Evolutionary conservation across 805 yeast species (phyloP), one percentile per base, ranked within the genome.

Genomic region (Lipomyces chichibuensis): DNA sequence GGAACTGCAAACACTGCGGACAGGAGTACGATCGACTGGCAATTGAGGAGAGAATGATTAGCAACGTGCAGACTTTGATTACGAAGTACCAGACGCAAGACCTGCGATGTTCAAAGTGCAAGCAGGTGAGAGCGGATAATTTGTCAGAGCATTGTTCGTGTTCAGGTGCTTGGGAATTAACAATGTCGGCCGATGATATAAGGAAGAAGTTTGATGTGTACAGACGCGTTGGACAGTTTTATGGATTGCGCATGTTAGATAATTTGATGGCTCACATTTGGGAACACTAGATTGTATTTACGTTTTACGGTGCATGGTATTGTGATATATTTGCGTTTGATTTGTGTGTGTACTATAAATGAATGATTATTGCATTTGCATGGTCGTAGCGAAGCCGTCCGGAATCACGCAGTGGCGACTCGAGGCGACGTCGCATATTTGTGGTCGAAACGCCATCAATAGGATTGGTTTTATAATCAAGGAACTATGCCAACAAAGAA

Each of bases 101-200:
- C 77, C 80, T 90, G 73, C 85, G 84, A 72, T 95, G 99, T 77
- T 75, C 80, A 20, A 92, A 90, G 75, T 95, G 99, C 78, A 83
- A 85, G 32, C 84, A 81, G 65, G 80, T 91, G 65, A 86, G 86
- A 73, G 86, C 84, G 46, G 88, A 85, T 72, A 88, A 88, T 69
- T 82, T 95, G 84, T 84, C 92, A 39, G 81, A 81, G 37, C 87
- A 87, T 76, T 96, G 99, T 77, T 78, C 84, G 25, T 95, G 99
- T 76, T 94, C 99, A 0, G 99, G 99, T 8, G 76, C 78, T 17
- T 92, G 97, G 97, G 80, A 77, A 3, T 88, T 85, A 59, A 86
- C 90, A 0, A 76, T 87, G 25, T 75, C 81, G 4, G 79, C 80
- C 59, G 78, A 75, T 4, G 84, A 81, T 0, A 74, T 92, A 7